These are phyloP conservation scores for Ogataea neopini DNA, from an alignment of 805 yeast genomes.

Conservation along the genomic window DNA sequence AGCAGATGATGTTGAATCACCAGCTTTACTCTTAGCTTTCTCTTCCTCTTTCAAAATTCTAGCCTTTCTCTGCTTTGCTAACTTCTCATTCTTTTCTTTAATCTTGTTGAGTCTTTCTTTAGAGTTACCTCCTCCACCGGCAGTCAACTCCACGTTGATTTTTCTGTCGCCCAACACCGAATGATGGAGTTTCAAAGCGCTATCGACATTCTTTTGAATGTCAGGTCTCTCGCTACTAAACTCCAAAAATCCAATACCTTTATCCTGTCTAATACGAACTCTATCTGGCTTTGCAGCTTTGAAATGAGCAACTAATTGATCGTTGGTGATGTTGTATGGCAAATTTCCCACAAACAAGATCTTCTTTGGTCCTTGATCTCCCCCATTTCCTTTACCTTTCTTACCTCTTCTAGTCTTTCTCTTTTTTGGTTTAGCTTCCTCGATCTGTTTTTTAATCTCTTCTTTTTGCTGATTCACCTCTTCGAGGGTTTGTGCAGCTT, in stretches of 20 bases:
- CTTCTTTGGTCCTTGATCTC: conserved; percentile 58
- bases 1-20: conserved; percentile 15
- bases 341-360: conserved; percentile 88
- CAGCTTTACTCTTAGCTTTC: conserved; percentile 37
- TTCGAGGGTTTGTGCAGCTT: conserved; percentile 38
- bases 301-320: conserved; percentile 70
- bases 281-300: conserved; percentile 69
- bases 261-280: conserved; percentile 76
- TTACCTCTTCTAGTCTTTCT: conserved; percentile 79
- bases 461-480: conserved; percentile 24
- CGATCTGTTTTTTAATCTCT: conserved; percentile 31
- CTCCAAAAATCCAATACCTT: conserved; percentile 92
- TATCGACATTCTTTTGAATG: conserved; percentile 78
- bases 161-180: conserved; percentile 65
- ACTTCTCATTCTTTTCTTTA: conserved; percentile 72
- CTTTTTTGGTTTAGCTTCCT: conserved; percentile 46
- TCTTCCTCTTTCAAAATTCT: conserved; percentile 49
- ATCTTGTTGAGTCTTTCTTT: conserved; percentile 65
- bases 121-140: conserved; percentile 97
- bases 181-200: conserved; percentile 84
- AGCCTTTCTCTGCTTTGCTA: conserved; percentile 67
- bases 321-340: conserved; percentile 67
- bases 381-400: conserved; percentile 56
- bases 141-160: conserved; percentile 94
- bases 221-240: conserved; percentile 60